These are phyloP conservation scores for Hypoxylon crocopeplum DNA, from an alignment of 495 filamentous ascomycete species.

Conservation along the genomic window DNA sequence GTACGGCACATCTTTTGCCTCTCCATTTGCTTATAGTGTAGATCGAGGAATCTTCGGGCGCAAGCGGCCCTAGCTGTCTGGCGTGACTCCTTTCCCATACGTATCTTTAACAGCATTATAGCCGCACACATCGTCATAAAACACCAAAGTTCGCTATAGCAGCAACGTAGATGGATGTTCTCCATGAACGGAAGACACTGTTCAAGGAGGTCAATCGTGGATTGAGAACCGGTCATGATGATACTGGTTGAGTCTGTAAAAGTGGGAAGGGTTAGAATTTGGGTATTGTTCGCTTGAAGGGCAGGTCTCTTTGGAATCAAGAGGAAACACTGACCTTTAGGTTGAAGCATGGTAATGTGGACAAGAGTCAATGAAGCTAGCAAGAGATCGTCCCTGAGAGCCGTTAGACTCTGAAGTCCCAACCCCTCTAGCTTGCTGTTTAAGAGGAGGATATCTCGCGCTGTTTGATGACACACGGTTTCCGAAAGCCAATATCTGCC, in stretches of 20 bases:
- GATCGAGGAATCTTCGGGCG: constrained; percentile 47
- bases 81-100: constrained; percentile 46
- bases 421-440: constrained; percentile 48
- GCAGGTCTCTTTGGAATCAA: background rate
- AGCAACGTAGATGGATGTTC: constrained; percentile 53
- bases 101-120: constrained; percentile 49
- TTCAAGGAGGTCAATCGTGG: constrained; percentile 51
- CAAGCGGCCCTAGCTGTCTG: constrained; percentile 49
- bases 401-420: constrained; percentile 49
- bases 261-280: constrained; percentile 12
- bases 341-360: constrained; percentile 53
- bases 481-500: constrained; percentile 54
- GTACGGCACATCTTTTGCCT: constrained; percentile 5
- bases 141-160: constrained; percentile 55
- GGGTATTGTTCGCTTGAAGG: too few relatives aligned
- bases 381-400: constrained; percentile 49
- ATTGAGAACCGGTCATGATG: constrained; percentile 52
- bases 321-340: constrained; percentile 32
- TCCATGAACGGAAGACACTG: constrained; percentile 53
- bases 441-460: constrained; percentile 53
- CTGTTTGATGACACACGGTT: constrained; percentile 55
- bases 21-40: constrained; percentile 45
- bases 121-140: constrained; percentile 54
- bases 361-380: constrained; percentile 52
- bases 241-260: constrained; percentile 45